Conservation (phyloP, 768 basidiomycete genomes). For the Daedaleopsis sinensis region DNA sequence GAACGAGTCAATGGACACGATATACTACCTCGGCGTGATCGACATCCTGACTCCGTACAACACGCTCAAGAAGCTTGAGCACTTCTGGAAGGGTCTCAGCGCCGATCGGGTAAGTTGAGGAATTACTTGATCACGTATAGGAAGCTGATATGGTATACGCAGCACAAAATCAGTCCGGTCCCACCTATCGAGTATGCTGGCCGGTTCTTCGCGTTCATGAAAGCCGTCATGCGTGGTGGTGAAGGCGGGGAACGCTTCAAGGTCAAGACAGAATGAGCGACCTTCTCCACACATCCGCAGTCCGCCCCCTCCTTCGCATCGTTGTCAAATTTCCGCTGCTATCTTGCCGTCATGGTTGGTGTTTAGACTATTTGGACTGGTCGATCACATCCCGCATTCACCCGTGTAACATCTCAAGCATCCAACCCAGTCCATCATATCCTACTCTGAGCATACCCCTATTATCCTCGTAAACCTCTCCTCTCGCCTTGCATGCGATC, state of each 20-base stretch:
- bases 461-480: not conserved
- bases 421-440: not conserved
- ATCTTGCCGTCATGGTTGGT: not conserved
- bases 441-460: constrained; percentile 5
- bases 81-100: constrained; percentile 88
- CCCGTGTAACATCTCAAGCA: not conserved
- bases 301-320: not conserved
- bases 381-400: constrained; percentile 6
- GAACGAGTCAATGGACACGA: constrained; percentile 71
- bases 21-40: constrained; percentile 96
- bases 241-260: constrained; percentile 57
- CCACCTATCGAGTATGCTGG: constrained; percentile 85
- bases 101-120: constrained; percentile 78
- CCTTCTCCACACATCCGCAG: not conserved
- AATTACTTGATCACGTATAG: not conserved
- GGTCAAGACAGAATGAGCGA: constrained; percentile 3
- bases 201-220: constrained; percentile 88
- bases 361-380: constrained; percentile 8
- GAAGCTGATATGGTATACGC: constrained; percentile 4
- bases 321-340: not conserved
- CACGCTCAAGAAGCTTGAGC: constrained; percentile 76
- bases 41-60: constrained; percentile 95
- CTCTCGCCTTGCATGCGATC: not conserved
- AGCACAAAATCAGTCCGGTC: constrained; percentile 97
- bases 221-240: constrained; percentile 82